Conservation (phyloP, 2,329 filamentous ascomycete species). For the Endocalyx cinctus region DNA sequence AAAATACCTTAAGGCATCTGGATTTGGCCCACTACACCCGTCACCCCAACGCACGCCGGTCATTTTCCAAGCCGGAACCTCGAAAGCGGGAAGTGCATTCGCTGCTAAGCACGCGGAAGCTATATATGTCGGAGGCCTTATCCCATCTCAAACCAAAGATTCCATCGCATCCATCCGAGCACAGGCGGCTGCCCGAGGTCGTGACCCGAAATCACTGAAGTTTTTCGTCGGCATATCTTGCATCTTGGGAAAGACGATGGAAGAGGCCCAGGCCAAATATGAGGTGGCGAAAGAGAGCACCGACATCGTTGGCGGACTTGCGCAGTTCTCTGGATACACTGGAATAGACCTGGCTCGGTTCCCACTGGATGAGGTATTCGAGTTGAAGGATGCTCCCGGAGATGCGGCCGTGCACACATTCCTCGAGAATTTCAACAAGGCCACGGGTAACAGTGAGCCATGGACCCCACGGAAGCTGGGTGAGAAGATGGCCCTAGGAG, state of each 20-base stretch:
- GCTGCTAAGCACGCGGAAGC: constrained; percentile 18
- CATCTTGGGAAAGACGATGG: constrained; percentile 13
- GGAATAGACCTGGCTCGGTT: constrained; percentile 20
- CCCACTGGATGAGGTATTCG: constrained; percentile 17
- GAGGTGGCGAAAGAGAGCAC: constrained; percentile 11
- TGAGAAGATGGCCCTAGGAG: constrained; percentile 6
- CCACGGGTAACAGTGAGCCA: constrained; percentile 1
- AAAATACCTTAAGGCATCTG: constrained; percentile 6
- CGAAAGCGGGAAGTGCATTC: constrained; percentile 15
- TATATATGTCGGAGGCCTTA: constrained; percentile 16
- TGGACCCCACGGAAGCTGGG: constrained; percentile 5
- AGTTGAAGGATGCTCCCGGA: constrained; percentile 5
- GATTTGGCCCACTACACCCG: constrained; percentile 3
- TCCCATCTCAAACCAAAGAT: constrained; percentile 6
- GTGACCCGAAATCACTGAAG: constrained; percentile 15
- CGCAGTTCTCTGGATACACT: constrained; percentile 20
- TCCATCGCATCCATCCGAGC: constrained; percentile 13
- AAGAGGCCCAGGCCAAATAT: constrained; percentile 18
- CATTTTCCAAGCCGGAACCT: constrained; percentile 19
- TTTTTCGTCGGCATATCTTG: constrained; percentile 15
- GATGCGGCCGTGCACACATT: constrained; percentile 5
- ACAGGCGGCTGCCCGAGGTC: constrained; percentile 8
- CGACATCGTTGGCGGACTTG: constrained; percentile 15
- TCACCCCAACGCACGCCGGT: constrained; percentile 14
- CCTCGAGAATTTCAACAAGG: constrained; percentile 5